Base-by-base conservation (phyloP, 805 yeast genomes). In the Schwanniomyces occidentalis region DNA sequence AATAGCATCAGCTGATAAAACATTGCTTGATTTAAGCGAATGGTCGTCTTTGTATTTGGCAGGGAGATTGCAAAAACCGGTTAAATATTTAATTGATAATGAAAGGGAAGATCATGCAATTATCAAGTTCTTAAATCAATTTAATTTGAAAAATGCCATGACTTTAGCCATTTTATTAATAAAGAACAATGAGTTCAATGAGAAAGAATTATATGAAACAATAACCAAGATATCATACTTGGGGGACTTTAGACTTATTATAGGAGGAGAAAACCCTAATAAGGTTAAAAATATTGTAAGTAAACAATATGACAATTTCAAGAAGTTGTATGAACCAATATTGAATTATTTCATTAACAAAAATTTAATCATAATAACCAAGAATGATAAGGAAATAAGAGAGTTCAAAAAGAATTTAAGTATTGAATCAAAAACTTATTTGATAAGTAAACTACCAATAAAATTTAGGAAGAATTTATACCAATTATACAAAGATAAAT, bases 11-110 rank as follows among this genome's bases (percentile, higher is more conserved):
- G 69, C 76, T 43, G 73, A 76, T 15, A 71, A 71, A 7, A 61
- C 87, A 14, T 59, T 80, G 24, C 67, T 67, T 23, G 99, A 93
- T 61, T 63, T 93, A 17, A 67, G 76, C n/a, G 77, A 82, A 36
- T 93, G 99, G 99, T 69, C 78, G 18, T 76, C 89, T 0, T 73
- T 93, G 49, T 93, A 93, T 51, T 53, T 93, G 13, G 95, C 96
- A 2, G 99, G 99, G 1, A 70, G 99, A 42, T 65, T 93, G 38
- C 99, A 93, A 49, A 93, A 93, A 52, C 99, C 99, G 0, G 95
- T 91, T 4, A 82, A 85, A 41, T 72, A 85, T 21, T 56, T 86
- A 24, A 73, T 78, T 43, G 85, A 80, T 48, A 34, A 39, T 1
- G 80, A 82, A 38, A 24, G n/a, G 6, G 34, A 28, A 19, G 6